phyloP scores from a whole-genome alignment of 1,284 basidiomycete genomes.

The Mrakiaceae sp. region DNA sequence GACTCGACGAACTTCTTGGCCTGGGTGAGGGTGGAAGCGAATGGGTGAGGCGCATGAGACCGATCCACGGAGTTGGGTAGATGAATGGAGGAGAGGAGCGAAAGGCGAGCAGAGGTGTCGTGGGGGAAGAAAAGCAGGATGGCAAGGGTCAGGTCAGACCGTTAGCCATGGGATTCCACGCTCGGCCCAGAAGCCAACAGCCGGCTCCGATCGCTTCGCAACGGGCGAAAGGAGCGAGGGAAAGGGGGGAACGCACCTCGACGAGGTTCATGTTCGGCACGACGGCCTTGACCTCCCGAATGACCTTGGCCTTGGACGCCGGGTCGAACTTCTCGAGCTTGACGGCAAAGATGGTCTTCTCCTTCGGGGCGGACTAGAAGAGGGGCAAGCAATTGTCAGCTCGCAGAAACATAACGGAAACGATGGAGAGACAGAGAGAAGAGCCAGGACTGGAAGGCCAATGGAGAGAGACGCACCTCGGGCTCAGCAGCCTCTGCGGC shows the following conservation, averaged over 20 bases:
- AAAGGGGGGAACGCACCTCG: constrained; percentile 52
- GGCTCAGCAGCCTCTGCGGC: constrained; percentile 49
- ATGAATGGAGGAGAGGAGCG: not conserved
- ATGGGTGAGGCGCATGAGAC: not conserved
- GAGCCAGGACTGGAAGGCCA: not conserved
- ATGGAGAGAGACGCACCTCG: constrained; percentile 41
- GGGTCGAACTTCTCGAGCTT: constrained; percentile 88
- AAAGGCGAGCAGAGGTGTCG: not conserved
- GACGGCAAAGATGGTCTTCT: constrained; percentile 96
- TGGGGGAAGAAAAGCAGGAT: not conserved
- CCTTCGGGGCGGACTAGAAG: constrained; percentile 86
- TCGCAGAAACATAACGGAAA: not conserved
- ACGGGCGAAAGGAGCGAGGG: constrained; percentile 25
- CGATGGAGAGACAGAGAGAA: not conserved
- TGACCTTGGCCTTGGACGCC: constrained; percentile 87
- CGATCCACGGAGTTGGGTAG: no score
- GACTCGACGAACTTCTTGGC: constrained; percentile 99
- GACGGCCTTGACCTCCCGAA: constrained; percentile 92
- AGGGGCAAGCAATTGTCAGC: not conserved
- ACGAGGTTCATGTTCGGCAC: constrained; percentile 91
- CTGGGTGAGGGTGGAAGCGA: constrained; percentile 37
- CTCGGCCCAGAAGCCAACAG: not conserved
- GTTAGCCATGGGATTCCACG: no score
- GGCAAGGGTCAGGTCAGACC: not conserved
- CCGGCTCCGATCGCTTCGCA: constrained; percentile 11